Evolutionary conservation across 805 yeast genomes (phyloP).

Genomic region (Candida caryicola): DNA sequence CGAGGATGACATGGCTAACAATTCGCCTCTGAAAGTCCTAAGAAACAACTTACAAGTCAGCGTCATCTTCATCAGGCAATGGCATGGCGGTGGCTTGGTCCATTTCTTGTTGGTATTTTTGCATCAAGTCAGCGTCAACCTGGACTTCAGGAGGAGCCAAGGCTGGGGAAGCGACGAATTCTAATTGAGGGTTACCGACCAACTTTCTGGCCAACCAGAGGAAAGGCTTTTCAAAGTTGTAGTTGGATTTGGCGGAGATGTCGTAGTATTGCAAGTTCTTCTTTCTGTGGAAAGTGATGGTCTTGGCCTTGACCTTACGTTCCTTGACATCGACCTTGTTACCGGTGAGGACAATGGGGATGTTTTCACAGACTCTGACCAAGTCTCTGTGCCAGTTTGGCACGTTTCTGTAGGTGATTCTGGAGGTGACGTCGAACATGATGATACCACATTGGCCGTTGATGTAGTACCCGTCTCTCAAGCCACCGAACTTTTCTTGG

Average conservation of each 20-base stretch:
- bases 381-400: slow-evolving; percentile 99
- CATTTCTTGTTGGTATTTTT: slow-evolving; percentile 98
- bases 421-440: slow-evolving; percentile 99
- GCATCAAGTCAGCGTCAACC: slow-evolving; percentile 95
- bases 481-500: slow-evolving; percentile 99
- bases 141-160: slow-evolving; percentile 99
- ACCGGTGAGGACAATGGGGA: slow-evolving; percentile 98
- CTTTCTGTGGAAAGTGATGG: slow-evolving; percentile 99
- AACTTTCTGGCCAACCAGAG: slow-evolving; percentile 99
- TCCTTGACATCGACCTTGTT: slow-evolving; percentile 99
- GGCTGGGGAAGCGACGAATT: slow-evolving; percentile 99
- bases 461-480: slow-evolving; percentile 99
- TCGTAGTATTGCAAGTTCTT: slow-evolving; percentile 99
- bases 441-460: slow-evolving; percentile 99
- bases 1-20: too few species aligned
- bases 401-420: slow-evolving; percentile 99
- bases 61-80: slow-evolving; percentile 99
- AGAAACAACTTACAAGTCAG: slow-evolving; percentile 71
- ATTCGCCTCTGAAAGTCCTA: too few species aligned
- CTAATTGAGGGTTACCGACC: slow-evolving; percentile 96
- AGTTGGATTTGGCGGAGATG: slow-evolving; percentile 98
- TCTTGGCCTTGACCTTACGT: slow-evolving; percentile 99
- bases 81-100: slow-evolving; percentile 99
- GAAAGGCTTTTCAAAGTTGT: slow-evolving; percentile 99
- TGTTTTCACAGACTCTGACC: slow-evolving; percentile 99